phyloP scores from a whole-genome alignment of 805 yeast genomes.

The Candida tallmaniae region DNA sequence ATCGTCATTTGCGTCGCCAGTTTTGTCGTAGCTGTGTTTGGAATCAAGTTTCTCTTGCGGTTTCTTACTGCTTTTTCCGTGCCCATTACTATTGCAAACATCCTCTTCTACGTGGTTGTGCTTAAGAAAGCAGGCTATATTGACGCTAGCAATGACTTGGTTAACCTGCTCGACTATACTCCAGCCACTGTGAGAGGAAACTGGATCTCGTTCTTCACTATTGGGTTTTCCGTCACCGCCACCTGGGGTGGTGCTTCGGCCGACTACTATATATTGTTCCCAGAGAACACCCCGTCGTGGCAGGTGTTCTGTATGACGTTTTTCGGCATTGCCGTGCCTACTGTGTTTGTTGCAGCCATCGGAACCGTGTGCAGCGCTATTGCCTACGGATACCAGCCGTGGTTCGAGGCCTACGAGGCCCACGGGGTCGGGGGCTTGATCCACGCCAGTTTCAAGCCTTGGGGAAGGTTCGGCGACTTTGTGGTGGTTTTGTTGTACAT shows the following conservation, averaged over 20 bases:
- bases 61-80: conserved; percentile 26
- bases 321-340: conserved; percentile 62
- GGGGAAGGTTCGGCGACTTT: conserved; percentile 79
- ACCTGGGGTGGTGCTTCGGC: conserved; percentile 95
- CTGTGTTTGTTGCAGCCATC: conserved; percentile 64
- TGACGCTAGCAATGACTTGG: conserved; percentile 15
- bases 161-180: conserved; percentile 15
- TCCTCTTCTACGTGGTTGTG: conserved; percentile 29
- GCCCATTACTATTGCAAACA: conserved; percentile 25
- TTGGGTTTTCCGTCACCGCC: conserved; percentile 47
- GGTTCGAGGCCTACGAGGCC: conserved; percentile 23
- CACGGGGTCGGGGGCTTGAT: conserved; percentile 64
- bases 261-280: conserved; percentile 87
- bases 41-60: conserved; percentile 25
- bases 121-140: conserved; percentile 19
- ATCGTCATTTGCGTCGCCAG: conserved; percentile 23
- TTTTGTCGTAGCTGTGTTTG: conserved; percentile 28
- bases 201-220: conserved; percentile 31
- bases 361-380: conserved; percentile 88
- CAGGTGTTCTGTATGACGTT: conserved; percentile 62
- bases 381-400: conserved; percentile 30
- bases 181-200: conserved; percentile 22
- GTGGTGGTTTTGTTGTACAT: conserved; percentile 81
- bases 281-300: conserved; percentile 51
- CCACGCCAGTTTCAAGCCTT: conserved; percentile 41